Evolutionary conservation across 2,329 filamentous ascomycete species (phyloP), one percentile per base, ranked within the genome.

Genomic region (Allantophomopsis cytisporea): DNA sequence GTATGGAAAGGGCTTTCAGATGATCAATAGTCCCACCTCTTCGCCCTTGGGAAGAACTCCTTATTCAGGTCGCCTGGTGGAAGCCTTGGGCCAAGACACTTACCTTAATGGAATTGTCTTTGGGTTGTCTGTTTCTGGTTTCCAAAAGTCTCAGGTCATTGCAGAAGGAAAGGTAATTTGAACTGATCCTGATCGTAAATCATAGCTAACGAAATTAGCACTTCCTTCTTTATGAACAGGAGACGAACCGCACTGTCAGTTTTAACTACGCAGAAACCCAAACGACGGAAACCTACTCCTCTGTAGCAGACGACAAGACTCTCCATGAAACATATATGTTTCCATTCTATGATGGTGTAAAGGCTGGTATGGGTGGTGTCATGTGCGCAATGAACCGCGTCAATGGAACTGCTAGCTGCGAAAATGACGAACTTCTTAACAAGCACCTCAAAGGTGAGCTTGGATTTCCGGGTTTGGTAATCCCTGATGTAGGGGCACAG

Each of bases 91-190:
- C 5, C 78, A 81, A 3, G 84, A 91, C 50, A 84, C 84, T 1
- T 78, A 81, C 12, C 18, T 89, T 34, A 80, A 83, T 36, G 87
- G 82, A 39, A 64, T 80, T 41, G 75, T 76, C 36, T 79, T 87
- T 50, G 73, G 74, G 34, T 68, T 82, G 54, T 20, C 18, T 20
- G 7, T 20, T 20, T 69, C 75, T 54, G 87, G 87, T 44, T 88
- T 94, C 34, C 86, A 94, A 54, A 73, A 79, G 52, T 76, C 78
- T n/a, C 84, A 84, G 55, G 77, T 89, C 36, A 80, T 94, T 59
- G 85, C 87, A 42, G 86, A 80, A 50, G 80, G 80, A 36, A 89
- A 88, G 18, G 18, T 20, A 20, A 20, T 4, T 4, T 4, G 4
- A 20, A 20, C 18, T 20, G 18, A 20, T 20, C 18, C 18, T 20